A percentile compares a stretch with the other conserved stretches of the same genome.
These are phyloP conservation scores for Cercospora citrullina DNA, from an alignment of 2,329 filamentous ascomycete genomes.

Conservation along the genomic window DNA sequence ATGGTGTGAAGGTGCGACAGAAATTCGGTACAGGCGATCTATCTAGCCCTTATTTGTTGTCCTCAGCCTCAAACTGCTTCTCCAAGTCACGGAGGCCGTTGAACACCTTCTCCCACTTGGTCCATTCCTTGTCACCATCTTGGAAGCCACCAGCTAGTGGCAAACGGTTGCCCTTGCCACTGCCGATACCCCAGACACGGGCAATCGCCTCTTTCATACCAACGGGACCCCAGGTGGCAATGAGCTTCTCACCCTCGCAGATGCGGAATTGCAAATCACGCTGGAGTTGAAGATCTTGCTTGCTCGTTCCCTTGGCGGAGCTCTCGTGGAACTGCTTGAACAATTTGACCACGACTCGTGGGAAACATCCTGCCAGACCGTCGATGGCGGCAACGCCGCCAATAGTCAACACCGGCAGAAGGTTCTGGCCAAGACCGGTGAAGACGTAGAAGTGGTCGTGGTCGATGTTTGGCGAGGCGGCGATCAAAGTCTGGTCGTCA, in stretches of 20 bases:
- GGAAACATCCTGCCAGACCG: constrained; percentile 65
- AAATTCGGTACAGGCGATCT: constrained; percentile 1
- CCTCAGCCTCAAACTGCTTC: constrained; percentile 37
- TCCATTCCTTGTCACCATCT: constrained; percentile 60
- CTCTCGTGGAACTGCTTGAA: constrained; percentile 52
- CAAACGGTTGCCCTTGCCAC: constrained; percentile 59
- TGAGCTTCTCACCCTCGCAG: constrained; percentile 61
- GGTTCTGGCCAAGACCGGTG: constrained; percentile 66
- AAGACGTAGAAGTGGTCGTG: constrained; percentile 60
- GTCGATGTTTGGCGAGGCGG: constrained; percentile 60
- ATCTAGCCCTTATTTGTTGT: constrained; percentile 11
- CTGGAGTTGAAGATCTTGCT: constrained; percentile 51
- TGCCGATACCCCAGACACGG: constrained; percentile 60
- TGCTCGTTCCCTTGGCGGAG: constrained; percentile 44
- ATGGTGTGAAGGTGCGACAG: background rate
- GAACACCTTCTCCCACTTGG: constrained; percentile 52
- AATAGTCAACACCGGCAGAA: constrained; percentile 62
- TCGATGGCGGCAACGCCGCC: constrained; percentile 67
- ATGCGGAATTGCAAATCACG: constrained; percentile 61
- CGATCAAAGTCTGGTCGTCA: constrained; percentile 63
- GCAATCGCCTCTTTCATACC: constrained; percentile 66
- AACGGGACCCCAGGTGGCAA: constrained; percentile 61
- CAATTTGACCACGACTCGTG: constrained; percentile 60
- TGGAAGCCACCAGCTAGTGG: constrained; percentile 60
- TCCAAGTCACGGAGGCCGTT: constrained; percentile 50